Evolutionary conservation across 2,329 filamentous ascomycete genomes (phyloP).

Genomic region (Biscogniauxia marginata): DNA sequence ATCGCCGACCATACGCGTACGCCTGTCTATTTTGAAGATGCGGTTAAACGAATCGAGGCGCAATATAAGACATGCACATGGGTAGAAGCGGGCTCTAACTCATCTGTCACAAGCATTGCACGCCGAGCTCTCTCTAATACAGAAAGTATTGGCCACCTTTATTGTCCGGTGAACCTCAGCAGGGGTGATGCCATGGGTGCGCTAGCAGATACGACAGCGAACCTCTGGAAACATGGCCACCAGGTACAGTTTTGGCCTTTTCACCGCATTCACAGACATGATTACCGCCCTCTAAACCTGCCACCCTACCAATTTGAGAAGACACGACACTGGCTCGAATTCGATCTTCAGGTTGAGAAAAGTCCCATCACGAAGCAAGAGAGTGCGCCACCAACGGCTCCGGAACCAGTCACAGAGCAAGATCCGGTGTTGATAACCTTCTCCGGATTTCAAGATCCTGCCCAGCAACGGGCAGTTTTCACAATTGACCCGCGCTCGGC

Average conservation of each 20-base stretch:
- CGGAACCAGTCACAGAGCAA: too few relatives aligned
- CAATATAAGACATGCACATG: constrained; percentile 1
- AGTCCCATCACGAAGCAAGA: too few relatives aligned
- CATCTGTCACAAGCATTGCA: constrained; percentile 32
- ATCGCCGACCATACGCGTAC: constrained; percentile 6
- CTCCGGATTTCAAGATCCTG: too few relatives aligned
- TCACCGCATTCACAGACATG: neutral
- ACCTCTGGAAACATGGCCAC: constrained; percentile 3
- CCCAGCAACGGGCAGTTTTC: too few relatives aligned
- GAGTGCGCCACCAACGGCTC: too few relatives aligned
- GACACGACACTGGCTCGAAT: constrained; percentile 8
- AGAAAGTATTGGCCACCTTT: neutral
- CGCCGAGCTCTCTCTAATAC: constrained; percentile 42
- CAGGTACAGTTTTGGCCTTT: constrained; percentile 1
- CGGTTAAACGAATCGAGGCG: constrained; percentile 5
- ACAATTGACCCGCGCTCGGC: too few relatives aligned
- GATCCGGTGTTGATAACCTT: too few relatives aligned
- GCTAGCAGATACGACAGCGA: neutral
- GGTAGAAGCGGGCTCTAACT: constrained; percentile 12
- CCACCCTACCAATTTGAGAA: constrained; percentile 9
- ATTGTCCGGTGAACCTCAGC: neutral
- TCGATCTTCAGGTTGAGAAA: too few relatives aligned
- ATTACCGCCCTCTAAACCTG: neutral
- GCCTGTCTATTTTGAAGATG: constrained; percentile 14
- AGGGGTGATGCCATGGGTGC: neutral